Evolutionary conservation across 768 basidiomycete species (phyloP).

Genomic region (Chalciporus piperatus): DNA sequence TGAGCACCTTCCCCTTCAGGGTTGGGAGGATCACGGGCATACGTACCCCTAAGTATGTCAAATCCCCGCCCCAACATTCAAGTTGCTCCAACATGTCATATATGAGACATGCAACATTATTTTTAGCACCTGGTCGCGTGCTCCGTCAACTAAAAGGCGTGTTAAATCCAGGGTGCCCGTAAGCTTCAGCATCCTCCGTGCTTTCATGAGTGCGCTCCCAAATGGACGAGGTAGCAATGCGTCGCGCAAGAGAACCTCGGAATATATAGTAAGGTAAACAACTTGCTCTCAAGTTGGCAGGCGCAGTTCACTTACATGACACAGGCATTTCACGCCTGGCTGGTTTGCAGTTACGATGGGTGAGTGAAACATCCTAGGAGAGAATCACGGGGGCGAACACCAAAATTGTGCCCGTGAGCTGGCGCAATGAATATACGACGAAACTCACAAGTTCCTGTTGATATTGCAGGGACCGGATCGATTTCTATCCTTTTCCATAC

Average conservation of each 20-base stretch:
- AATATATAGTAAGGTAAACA: conserved; percentile 35
- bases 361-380: conserved; percentile 17
- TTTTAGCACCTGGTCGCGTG: not conserved
- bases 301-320: not conserved
- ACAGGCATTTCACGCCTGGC: conserved; percentile 51
- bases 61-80: too few species aligned
- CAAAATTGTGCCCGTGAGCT: not conserved
- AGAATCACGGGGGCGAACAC: not conserved
- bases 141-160: not conserved
- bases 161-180: not conserved
- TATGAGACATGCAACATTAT: not conserved
- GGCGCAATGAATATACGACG: not conserved
- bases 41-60: too few species aligned
- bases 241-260: conserved; percentile 27
- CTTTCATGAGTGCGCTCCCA: not conserved
- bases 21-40: too few species aligned
- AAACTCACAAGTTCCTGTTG: not conserved
- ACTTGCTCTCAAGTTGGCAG: not conserved
- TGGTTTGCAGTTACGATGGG: conserved; percentile 60
- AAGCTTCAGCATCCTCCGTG: not conserved
- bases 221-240: not conserved
- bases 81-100: too few species aligned
- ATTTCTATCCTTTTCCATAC: conserved; percentile 54
- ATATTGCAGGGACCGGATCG: conserved; percentile 42
- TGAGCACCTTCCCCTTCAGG: too few species aligned